phyloP scores from a whole-genome alignment of 805 yeast species.

The Metschnikowia rubicola region DNA sequence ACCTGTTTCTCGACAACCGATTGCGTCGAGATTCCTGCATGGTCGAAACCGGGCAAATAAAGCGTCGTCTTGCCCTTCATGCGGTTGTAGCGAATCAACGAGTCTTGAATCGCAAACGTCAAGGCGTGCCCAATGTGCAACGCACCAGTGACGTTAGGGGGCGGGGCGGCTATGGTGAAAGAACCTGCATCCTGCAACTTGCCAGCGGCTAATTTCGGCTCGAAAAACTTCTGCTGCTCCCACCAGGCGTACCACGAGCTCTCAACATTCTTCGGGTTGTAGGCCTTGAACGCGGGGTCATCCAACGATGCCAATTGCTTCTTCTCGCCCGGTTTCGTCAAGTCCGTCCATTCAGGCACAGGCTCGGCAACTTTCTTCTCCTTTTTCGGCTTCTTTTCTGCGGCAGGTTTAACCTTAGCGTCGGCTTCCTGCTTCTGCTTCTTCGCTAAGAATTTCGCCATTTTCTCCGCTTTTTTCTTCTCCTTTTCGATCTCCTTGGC shows the following conservation, averaged over 20 bases:
- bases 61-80: conserved; percentile 95
- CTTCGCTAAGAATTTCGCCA: conserved; percentile 85
- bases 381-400: conserved; percentile 60
- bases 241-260: conserved; percentile 98
- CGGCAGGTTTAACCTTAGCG: conserved; percentile 36
- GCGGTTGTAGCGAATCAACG: conserved; percentile 89
- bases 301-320: conserved; percentile 82
- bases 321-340: conserved; percentile 86
- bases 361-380: conserved; percentile 68
- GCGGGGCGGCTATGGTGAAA: conserved; percentile 96
- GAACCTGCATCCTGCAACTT: conserved; percentile 74
- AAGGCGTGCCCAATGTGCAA: conserved; percentile 97
- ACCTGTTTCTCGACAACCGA: conserved; percentile 95
- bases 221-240: conserved; percentile 82
- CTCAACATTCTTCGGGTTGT: conserved; percentile 89
- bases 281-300: conserved; percentile 90
- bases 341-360: conserved; percentile 80
- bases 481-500: conserved; percentile 84
- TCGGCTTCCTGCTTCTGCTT: conserved; percentile 54
- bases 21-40: conserved; percentile 98
- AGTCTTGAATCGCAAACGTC: conserved; percentile 91
- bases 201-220: conserved; percentile 82
- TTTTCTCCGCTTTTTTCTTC: conserved; percentile 81
- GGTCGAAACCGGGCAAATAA: conserved; percentile 95
- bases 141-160: conserved; percentile 99